Conservation (phyloP, 257 asterid species). For the Capsicum baccatum region DNA sequence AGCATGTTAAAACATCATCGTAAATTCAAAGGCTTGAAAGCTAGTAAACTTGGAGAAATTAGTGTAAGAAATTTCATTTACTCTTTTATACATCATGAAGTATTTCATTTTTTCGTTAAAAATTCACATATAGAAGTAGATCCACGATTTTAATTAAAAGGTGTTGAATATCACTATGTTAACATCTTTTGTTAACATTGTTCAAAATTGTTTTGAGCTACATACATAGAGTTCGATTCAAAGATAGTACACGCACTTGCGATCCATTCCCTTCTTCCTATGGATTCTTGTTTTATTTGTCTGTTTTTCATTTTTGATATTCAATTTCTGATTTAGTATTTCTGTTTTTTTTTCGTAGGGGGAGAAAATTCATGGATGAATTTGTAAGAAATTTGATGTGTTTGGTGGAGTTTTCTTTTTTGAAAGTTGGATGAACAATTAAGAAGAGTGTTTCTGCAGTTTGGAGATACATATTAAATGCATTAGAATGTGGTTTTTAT, state of each 20-base stretch:
- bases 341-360: constrained; percentile 16
- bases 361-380: constrained; percentile 24
- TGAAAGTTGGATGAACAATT: constrained; percentile 6
- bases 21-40: constrained; percentile 36
- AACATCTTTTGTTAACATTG: not conserved
- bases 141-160: not conserved
- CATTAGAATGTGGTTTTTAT: not conserved
- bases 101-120: not conserved
- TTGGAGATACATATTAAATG: not conserved
- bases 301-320: not conserved
- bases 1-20: constrained; percentile 40
- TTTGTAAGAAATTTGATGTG: not conserved
- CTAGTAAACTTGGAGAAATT: constrained; percentile 20
- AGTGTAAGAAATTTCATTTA: constrained; percentile 35
- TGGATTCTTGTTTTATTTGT: not conserved
- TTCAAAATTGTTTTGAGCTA: not conserved
- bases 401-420: not conserved
- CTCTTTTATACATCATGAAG: not conserved
- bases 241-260: not conserved
- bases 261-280: not conserved
- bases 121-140: not conserved
- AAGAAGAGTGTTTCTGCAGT: constrained; percentile 4
- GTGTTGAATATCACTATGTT: not conserved
- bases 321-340: not conserved
- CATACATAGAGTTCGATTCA: not conserved